Conservation (phyloP, 1,284 basidiomycete species). For the Phlebopus sp. region DNA sequence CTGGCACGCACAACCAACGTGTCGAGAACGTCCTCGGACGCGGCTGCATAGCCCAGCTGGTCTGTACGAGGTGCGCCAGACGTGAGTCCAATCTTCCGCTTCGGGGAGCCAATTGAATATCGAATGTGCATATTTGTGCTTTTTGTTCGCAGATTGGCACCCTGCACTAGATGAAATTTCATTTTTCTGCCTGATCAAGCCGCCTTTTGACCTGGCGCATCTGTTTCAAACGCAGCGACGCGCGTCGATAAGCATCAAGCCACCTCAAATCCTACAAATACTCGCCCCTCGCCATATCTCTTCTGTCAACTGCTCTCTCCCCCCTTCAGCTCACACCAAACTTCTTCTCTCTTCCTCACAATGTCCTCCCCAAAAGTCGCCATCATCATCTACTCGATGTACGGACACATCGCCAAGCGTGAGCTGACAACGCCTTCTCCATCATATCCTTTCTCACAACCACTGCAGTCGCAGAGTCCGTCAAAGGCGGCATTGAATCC, state of each 20-base stretch:
- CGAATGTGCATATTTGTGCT: conserved; percentile 4
- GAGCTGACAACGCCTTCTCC: conserved; percentile 6
- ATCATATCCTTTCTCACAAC: neutral
- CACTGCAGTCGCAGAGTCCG: conserved; percentile 45
- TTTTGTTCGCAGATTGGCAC: conserved; percentile 1
- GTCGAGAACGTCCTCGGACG: too few relatives aligned
- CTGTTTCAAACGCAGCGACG: conserved; percentile 4
- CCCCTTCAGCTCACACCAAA: neutral
- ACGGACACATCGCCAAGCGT: conserved; percentile 47
- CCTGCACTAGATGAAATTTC: neutral
- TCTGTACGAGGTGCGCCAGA: neutral
- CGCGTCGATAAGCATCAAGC: neutral
- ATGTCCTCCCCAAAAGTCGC: conserved; percentile 39
- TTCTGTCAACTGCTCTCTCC: conserved; percentile 26
- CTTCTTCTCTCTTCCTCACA: neutral
- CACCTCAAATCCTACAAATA: conserved; percentile 13
- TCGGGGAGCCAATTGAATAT: conserved; percentile 1
- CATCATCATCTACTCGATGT: conserved; percentile 49
- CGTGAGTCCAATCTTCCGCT: conserved; percentile 7
- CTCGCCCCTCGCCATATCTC: conserved; percentile 6
- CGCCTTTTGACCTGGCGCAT: neutral
- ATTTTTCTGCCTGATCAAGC: neutral
- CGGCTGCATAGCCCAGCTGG: too few relatives aligned
- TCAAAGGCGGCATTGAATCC: conserved; percentile 45
- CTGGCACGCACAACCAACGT: too few relatives aligned